Evolutionary conservation across 208 protist species (phyloP).

Genomic region (Herpetomonas tarakana): DNA sequence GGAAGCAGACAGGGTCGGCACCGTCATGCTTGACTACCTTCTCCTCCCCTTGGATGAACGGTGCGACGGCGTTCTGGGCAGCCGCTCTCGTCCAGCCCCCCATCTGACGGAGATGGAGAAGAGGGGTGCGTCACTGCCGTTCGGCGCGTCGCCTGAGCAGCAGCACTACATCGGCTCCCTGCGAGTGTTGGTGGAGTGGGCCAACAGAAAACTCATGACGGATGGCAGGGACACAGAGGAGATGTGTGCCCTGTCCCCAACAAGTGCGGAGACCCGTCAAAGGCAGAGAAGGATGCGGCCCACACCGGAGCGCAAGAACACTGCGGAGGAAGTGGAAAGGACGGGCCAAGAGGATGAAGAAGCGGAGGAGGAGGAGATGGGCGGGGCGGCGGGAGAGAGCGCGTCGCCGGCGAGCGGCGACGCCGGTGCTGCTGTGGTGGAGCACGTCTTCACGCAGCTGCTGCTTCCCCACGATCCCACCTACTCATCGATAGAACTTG

Average conservation of each 20-base stretch:
- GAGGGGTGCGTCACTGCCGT: not conserved
- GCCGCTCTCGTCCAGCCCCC: not conserved
- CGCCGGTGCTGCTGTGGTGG: not conserved
- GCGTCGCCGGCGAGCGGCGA: not conserved
- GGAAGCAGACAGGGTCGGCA: constrained; percentile 66
- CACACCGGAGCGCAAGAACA: not conserved
- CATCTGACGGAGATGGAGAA: not conserved
- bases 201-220: constrained; percentile 1
- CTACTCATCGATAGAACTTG: not conserved
- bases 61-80: not conserved
- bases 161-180: constrained; percentile 10
- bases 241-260: constrained; percentile 9
- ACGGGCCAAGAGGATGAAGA: not conserved
- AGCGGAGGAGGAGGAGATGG: constrained; percentile 3
- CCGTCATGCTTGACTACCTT: constrained; percentile 54
- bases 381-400: too few species aligned
- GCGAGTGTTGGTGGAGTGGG: constrained; percentile 17
- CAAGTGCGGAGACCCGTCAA: not conserved
- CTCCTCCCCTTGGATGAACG: constrained; percentile 21
- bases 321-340: not conserved
- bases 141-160: not conserved
- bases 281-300: not conserved
- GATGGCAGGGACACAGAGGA: constrained; percentile 15
- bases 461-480: too few species aligned
- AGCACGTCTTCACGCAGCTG: not conserved